Base-by-base conservation (phyloP, 2,329 filamentous ascomycete genomes). In the Venturia effusa region DNA sequence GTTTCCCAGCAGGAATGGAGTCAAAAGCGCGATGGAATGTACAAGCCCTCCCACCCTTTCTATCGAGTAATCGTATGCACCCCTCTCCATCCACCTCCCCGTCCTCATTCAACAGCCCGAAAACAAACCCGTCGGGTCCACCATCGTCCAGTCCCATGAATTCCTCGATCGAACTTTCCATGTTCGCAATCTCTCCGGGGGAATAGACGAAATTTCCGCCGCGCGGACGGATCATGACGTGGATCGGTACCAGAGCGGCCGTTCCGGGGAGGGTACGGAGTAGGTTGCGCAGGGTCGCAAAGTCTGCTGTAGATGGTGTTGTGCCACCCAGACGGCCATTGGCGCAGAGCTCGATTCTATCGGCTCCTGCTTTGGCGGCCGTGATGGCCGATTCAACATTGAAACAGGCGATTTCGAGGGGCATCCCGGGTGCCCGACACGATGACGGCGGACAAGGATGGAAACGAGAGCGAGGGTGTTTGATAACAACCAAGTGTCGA, bases 151-250 rank as follows among this genome's bases (percentile, higher is more conserved):
- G 15, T 6, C 1, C 34, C 17, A 39, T 1, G 10, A 64, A 45
- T 22, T 3, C 37, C 11, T 1, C 8, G 8, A 61, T 48, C 10
- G 32, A n/a, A 10, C 22, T 7, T 15, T 60, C 40, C 55, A 64
- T 64, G 0, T 3, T 4, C n/a, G 17, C 8, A 1, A 79, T 77
- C 30, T 83, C 80, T 0, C 64, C 37, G 0, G 71, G 61, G 0
- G 71, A 70, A 65, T 83, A 83, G 8, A 67, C 65, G 66, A 83
- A 84, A 64, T 76, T 64, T 0, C 77, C 75, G 1, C 74, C 73
- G 10, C 79, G 76, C 0, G 81, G 80, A 1, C 82, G 76, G 64
- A 84, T 79, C 81, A 84, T 83, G 39, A 81, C 73, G 66, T 80
- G 77, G 22, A 84, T 72, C 0, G 81, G 80, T 55, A 78, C 74